Conservation (phyloP, 345 rosid species). For the Eucalyptus viminalis region DNA sequence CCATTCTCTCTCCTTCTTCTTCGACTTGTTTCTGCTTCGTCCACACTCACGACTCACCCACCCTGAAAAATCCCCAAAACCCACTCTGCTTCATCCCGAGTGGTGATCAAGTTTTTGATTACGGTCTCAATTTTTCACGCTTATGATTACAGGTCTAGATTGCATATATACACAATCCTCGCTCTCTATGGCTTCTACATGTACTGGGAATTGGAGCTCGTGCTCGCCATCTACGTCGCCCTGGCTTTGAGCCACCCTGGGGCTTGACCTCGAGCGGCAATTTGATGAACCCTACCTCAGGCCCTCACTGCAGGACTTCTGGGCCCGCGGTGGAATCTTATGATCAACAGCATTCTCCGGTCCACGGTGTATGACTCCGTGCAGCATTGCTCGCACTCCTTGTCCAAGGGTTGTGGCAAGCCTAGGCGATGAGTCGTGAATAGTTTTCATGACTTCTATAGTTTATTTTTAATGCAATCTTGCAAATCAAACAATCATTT, state of each 20-base stretch:
- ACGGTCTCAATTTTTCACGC: neutral
- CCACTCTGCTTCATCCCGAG: too few species aligned
- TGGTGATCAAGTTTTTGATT: neutral
- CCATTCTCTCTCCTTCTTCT: too few species aligned
- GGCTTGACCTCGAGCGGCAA: neutral
- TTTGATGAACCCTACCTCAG: neutral
- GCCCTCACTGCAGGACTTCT: neutral
- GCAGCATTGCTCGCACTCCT: neutral
- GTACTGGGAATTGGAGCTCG: neutral
- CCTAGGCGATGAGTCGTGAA: neutral
- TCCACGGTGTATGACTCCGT: neutral
- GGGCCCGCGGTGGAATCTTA: neutral
- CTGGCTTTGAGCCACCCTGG: neutral
- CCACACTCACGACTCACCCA: too few species aligned
- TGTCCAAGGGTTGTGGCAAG: fast-evolving
- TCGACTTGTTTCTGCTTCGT: too few species aligned
- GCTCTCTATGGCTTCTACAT: neutral
- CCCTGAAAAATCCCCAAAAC: too few species aligned
- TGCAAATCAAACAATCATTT: too few species aligned
- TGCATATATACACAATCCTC: neutral
- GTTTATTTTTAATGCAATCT: too few species aligned
- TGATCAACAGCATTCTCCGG: neutral
- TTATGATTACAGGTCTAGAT: too few species aligned
- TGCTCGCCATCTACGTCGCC: neutral
- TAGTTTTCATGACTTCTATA: fast-evolving